Conservation (phyloP, 345 rosid species). For the Excoecaria cochinchinensis region DNA sequence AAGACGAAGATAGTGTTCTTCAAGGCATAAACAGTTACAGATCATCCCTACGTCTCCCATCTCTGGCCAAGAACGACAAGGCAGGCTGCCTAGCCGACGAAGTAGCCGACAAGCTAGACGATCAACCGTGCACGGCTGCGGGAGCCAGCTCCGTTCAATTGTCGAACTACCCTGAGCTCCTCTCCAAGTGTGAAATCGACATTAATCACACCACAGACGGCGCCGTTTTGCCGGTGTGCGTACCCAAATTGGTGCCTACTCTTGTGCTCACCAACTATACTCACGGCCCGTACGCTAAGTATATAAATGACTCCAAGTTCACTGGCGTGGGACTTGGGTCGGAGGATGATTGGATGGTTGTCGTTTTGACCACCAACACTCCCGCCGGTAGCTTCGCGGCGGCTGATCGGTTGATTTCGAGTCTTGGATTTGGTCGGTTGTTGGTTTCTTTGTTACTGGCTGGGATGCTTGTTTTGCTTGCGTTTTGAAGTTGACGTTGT, state of each 20-base stretch:
- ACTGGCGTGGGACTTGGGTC: constrained; percentile 65
- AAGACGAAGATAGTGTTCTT: constrained; percentile 37
- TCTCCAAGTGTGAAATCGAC: constrained; percentile 59
- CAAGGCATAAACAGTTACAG: constrained; percentile 76
- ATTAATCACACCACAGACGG: constrained; percentile 52
- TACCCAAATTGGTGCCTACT: constrained; percentile 53
- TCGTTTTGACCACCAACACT: constrained; percentile 47
- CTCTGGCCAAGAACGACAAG: constrained; percentile 47
- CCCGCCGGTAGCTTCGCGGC: constrained; percentile 50
- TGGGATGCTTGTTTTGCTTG: constrained; percentile 6
- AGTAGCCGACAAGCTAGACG: constrained; percentile 51
- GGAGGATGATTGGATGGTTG: constrained; percentile 78
- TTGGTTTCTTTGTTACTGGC: constrained; percentile 17
- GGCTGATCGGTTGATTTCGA: constrained; percentile 11
- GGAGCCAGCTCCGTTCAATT: constrained; percentile 31
- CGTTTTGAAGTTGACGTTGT: background rate
- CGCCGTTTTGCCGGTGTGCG: constrained; percentile 63
- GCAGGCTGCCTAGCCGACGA: constrained; percentile 66
- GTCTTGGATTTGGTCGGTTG: constrained; percentile 16
- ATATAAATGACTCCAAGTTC: constrained; percentile 56
- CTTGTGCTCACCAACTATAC: constrained; percentile 73
- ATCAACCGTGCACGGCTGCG: constrained; percentile 47
- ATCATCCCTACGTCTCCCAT: constrained; percentile 39
- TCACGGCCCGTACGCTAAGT: constrained; percentile 42
- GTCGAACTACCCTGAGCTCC: constrained; percentile 36